Evolutionary conservation across 2,329 filamentous ascomycete species (phyloP), one percentile per base, ranked within the genome.

Genomic region (Uncinocarpus reesii): DNA sequence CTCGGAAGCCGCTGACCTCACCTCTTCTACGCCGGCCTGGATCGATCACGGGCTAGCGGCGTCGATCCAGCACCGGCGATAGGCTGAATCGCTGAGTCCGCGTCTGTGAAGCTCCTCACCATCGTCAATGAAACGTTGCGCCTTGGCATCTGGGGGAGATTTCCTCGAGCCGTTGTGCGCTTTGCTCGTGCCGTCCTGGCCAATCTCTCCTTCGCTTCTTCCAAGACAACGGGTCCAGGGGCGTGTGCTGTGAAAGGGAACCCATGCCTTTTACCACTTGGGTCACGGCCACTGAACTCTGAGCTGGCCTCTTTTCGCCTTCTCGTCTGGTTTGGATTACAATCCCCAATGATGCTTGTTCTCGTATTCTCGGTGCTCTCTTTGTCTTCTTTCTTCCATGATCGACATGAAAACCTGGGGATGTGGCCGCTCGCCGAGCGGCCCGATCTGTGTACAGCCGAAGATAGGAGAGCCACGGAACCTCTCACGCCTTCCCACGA

Each of bases 101-200:
- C 35, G 35, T 11, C 20, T 45, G n/a, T 29, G 23, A 23, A 29
- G 43, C 34, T 29, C 18, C 24, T 31, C 5, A 16, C n/a, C n/a
- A 20, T 24, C 23, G 10, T n/a, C 43, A 34, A 46, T 46, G 43
- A 46, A 46, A 46, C 43, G 43, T 31, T 46, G 43, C 43, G 43
- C 15, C 43, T 46, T 46, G 43, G 43, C 43, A 38, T 13, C 7
- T 37, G 32, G 31, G 36, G 18, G 16, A 34, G 42, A 29, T n/a
- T 5, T 24, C 29, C 18, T 28, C n/a, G 21, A 45, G 32, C 23
- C 20, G 23, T 28, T 23, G 29, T 7, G 31, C 2, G 23, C 32
- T 15, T 5, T 18, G n/a, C n/a, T 7, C 15, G 24, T 29, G 13
- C 35, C 23, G 31, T 36, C 31, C 31, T 15, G 7, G 24, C 34